phyloP scores from a whole-genome alignment of 2,329 filamentous ascomycete genomes.

The Cadophora sp. region DNA sequence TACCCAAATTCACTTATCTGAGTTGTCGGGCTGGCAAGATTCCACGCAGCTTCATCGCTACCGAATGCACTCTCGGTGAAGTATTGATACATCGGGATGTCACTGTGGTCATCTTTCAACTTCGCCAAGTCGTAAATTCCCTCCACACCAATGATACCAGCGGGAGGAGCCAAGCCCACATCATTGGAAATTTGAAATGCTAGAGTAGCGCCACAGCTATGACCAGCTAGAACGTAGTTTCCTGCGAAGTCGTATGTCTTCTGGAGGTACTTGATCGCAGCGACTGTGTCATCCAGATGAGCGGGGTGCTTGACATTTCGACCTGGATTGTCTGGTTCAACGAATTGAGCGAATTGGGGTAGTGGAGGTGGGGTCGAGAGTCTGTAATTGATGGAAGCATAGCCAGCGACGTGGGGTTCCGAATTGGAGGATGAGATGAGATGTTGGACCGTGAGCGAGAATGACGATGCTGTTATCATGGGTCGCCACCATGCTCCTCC shows the following conservation, averaged over 20 bases:
- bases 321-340: conserved; percentile 16
- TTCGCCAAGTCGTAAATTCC: conserved; percentile 68
- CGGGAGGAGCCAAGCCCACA: conserved; percentile 48
- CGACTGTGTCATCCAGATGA: conserved; percentile 63
- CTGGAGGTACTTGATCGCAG: conserved; percentile 57
- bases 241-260: conserved; percentile 50
- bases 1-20: not conserved
- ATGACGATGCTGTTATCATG: conserved; percentile 41
- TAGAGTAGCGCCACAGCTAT: conserved; percentile 69
- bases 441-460: conserved; percentile 51
- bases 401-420: conserved; percentile 58
- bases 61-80: conserved; percentile 51
- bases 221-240: conserved; percentile 63
- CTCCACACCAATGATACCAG: conserved; percentile 64
- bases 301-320: conserved; percentile 63
- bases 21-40: conserved; percentile 44
- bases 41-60: conserved; percentile 56
- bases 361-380: conserved; percentile 62
- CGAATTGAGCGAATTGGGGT: conserved; percentile 48
- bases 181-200: conserved; percentile 58
- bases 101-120: not conserved
- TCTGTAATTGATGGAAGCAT: conserved; percentile 70
- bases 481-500: conserved; percentile 69
- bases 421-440: conserved; percentile 35
- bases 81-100: conserved; percentile 36